Evolutionary conservation across 2,329 filamentous ascomycete genomes (phyloP).

Genomic region (Grosmannia clavigera): DNA sequence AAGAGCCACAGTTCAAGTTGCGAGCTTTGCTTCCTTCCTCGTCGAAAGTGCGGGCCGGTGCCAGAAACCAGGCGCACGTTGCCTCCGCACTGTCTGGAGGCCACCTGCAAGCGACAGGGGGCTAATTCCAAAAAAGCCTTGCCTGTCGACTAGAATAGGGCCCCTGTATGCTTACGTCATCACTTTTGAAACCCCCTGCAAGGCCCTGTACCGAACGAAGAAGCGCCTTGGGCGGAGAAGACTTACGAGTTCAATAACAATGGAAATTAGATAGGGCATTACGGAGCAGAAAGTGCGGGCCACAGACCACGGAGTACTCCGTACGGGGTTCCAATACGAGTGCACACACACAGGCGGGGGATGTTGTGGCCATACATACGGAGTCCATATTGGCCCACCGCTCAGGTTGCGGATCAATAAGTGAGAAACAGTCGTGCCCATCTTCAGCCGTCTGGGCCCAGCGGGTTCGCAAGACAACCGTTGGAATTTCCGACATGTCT

Average conservation of each 20-base stretch:
- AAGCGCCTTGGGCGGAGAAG: background rate
- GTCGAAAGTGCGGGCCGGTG: background rate
- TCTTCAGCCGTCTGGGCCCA: no score
- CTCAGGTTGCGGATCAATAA: no score
- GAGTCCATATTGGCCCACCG: no score
- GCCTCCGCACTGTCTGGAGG: background rate
- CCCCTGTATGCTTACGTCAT: background rate
- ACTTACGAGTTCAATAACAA: background rate
- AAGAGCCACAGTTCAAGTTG: constrained; percentile 1
- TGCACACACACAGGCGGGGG: no score
- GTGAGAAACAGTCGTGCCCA: no score
- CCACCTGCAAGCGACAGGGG: background rate
- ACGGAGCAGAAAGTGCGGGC: background rate
- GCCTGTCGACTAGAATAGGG: background rate
- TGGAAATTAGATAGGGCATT: background rate
- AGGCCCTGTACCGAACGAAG: background rate
- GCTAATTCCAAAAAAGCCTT: background rate
- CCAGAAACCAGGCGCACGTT: background rate
- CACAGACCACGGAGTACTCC: background rate
- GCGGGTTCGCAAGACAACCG: no score
- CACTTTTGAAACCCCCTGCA: background rate
- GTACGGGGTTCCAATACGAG: background rate
- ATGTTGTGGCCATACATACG: no score
- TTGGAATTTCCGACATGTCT: no score
- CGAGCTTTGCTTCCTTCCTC: background rate